A percentile compares a stretch with the other conserved stretches of the same genome.
These are phyloP conservation scores for Jatropha podagrica DNA, from an alignment of 441 rosid species.

Conservation along the genomic window DNA sequence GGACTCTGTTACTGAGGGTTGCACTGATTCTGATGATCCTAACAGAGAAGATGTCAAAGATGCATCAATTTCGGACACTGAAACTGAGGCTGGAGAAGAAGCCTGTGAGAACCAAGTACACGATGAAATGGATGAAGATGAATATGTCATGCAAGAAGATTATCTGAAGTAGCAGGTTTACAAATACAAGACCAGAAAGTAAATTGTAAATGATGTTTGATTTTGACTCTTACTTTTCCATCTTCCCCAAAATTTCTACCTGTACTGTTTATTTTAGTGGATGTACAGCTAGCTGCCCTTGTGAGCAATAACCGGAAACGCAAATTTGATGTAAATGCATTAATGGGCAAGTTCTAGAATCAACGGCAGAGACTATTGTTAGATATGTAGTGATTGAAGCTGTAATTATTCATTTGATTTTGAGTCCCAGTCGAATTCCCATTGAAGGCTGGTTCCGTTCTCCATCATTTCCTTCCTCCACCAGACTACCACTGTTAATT, in stretches of 20 bases:
- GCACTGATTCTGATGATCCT: conserved; percentile 48
- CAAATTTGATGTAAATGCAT: too few species aligned
- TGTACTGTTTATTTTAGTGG: neutral
- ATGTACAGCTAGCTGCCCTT: neutral
- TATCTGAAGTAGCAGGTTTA: conserved; percentile 29
- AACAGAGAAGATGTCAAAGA: conserved; percentile 18
- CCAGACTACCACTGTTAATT: too few species aligned
- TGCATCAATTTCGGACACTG: conserved; percentile 43
- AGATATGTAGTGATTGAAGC: too few species aligned
- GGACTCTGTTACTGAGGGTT: conserved; percentile 54
- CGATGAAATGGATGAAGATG: conserved; percentile 56
- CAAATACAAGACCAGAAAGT: neutral
- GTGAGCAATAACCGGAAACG: neutral
- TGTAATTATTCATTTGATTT: neutral
- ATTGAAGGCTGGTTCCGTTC: too few species aligned
- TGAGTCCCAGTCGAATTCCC: neutral
- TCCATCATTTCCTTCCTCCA: too few species aligned
- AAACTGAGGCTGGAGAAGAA: conserved; percentile 42
- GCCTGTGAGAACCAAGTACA: conserved; percentile 32
- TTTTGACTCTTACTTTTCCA: conserved; percentile 14
- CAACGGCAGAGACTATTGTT: too few species aligned
- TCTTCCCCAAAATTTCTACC: too few species aligned
- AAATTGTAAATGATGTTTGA: conserved; percentile 5
- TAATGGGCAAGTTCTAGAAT: too few species aligned
- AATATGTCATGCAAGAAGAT: conserved; percentile 43